Evolutionary conservation across 495 filamentous ascomycete genomes (phyloP), one percentile per base, ranked within the genome.

Genomic region (Talaromyces adpressus): DNA sequence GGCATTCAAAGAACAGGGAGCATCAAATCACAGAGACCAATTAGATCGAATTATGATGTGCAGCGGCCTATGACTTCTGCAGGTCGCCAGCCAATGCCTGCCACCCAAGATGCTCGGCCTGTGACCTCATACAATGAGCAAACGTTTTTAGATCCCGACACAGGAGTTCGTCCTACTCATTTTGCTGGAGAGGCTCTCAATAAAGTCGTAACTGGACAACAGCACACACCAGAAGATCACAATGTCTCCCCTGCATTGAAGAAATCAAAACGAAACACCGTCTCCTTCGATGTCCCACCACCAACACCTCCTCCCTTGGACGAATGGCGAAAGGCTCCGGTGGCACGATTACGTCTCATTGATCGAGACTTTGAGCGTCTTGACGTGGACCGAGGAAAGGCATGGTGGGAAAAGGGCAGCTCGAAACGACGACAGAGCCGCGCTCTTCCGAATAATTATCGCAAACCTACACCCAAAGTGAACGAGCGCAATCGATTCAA

Each of bases 401-500:
- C 77, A 4, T 81, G 79, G 79, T 81, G 77, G 77, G 77, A 78
- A 68, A 70, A 72, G 7, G 77, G 73, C 30, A 72, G 63, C 20
- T 65, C 61, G 7, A 65, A 77, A 57, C 75, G 79, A n/a, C 62
- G 79, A 58, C 70, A 72, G 66, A 81, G 79, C 63, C 71, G 77
- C 53, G 75, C 71, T 14, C 69, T 79, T 9, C 76, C 75, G 7
- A 77, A 70, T 6, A 67, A 75, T 47, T 79, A 77, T 47, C 69
- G 78, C 25, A 76, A 75, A 29, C 71, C 76, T 30, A 66, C 71
- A 25, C 75, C 75, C 53, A 78, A 73, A 51, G 56, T 71, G 58
- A 70, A 72, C 58, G 81, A 75, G 54, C 81, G 82, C 45, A 90
- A 91, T 29, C 81, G 79, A 63, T 98, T 97, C 76, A 87, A 88